phyloP scores from a whole-genome alignment of 371 early-diverging fungal genomes.

The Lichtheimia ornata region DNA sequence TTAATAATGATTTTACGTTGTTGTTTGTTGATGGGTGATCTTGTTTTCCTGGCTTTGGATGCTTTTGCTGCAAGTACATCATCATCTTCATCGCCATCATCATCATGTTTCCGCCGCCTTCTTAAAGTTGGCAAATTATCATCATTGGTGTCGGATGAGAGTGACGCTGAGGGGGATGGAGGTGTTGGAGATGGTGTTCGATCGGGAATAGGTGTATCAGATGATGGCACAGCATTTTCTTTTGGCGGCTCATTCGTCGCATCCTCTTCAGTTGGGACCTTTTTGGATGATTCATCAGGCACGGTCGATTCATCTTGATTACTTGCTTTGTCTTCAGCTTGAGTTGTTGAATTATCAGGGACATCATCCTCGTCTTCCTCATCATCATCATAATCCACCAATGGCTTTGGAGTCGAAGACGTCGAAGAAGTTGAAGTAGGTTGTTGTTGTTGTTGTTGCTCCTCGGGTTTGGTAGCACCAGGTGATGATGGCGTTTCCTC shows the following conservation, averaged over 20 bases:
- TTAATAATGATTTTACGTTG: slow-evolving; percentile 19
- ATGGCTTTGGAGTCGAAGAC: slow-evolving; percentile 13
- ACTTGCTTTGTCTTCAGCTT: not conserved
- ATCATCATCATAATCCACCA: slow-evolving; percentile 47
- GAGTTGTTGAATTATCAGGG: not conserved
- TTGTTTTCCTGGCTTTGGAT: slow-evolving; percentile 3
- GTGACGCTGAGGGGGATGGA: not conserved
- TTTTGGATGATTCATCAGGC: too few species aligned
- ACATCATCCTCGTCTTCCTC: slow-evolving; percentile 35
- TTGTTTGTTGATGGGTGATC: not conserved
- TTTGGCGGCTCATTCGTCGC: not conserved
- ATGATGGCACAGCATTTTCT: not conserved
- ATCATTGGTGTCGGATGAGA: not conserved
- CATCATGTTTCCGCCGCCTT: slow-evolving; percentile 8
- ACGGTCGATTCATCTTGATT: too few species aligned
- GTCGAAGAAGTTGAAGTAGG: slow-evolving; percentile 13
- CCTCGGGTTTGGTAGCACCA: not conserved
- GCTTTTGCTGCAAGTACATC: slow-evolving; percentile 29
- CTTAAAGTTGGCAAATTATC: slow-evolving; percentile 11
- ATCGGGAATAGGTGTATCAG: not conserved
- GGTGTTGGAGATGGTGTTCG: not conserved
- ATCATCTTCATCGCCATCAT: slow-evolving; percentile 34
- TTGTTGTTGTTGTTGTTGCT: slow-evolving; percentile 10
- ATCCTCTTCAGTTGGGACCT: not conserved
- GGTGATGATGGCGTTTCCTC: slow-evolving; percentile 16